Percentiles rank a stretch among this genome's conserved stretches.
Conservation (phyloP, 805 yeast species). For the Kluyveromyces dobzhanskii region DNA sequence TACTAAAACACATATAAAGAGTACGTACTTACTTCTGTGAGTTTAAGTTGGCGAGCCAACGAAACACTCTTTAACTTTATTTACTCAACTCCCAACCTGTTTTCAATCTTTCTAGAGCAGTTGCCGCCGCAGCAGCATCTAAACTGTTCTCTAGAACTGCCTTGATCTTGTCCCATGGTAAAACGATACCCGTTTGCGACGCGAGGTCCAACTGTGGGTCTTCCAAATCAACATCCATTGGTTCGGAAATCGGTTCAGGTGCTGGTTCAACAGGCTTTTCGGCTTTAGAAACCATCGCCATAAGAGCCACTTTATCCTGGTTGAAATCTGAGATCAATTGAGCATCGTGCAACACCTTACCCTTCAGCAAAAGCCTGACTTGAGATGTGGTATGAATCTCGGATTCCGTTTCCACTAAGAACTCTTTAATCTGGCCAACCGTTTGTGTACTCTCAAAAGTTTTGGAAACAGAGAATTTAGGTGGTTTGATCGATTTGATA, state of each 20-base stretch:
- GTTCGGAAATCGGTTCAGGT: slow-evolving; percentile 2
- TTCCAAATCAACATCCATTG: slow-evolving; percentile 3
- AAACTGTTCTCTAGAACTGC: slow-evolving; percentile 28
- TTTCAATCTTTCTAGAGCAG: slow-evolving; percentile 29
- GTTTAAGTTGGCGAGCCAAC: too few relatives aligned
- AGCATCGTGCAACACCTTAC: slow-evolving; percentile 53
- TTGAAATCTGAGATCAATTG: slow-evolving; percentile 29
- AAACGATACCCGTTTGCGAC: slow-evolving; percentile 3
- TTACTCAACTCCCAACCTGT: slow-evolving; percentile 34
- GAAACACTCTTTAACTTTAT: too few relatives aligned
- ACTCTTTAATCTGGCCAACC: slow-evolving; percentile 27
- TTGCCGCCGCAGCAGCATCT: slow-evolving; percentile 25
- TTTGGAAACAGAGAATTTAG: slow-evolving; percentile 44
- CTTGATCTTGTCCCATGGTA: slow-evolving; percentile 41
- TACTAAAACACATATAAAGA: too few relatives aligned
- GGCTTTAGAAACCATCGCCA: slow-evolving; percentile 35
- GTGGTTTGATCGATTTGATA: slow-evolving; percentile 65
- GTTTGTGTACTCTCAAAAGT: slow-evolving; percentile 24
- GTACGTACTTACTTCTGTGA: too few relatives aligned
- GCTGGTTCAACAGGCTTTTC: slow-evolving; percentile 4
- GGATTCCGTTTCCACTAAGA: slow-evolving; percentile 18
- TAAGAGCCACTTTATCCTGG: slow-evolving; percentile 30
- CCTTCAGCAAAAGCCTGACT: slow-evolving; percentile 47
- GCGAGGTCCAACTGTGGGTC: neutral
- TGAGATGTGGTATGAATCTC: slow-evolving; percentile 32